Evolutionary conservation across 2,329 filamentous ascomycete species (phyloP), one percentile per base, ranked within the genome.

Genomic region (Gaeumannomyces sp.): DNA sequence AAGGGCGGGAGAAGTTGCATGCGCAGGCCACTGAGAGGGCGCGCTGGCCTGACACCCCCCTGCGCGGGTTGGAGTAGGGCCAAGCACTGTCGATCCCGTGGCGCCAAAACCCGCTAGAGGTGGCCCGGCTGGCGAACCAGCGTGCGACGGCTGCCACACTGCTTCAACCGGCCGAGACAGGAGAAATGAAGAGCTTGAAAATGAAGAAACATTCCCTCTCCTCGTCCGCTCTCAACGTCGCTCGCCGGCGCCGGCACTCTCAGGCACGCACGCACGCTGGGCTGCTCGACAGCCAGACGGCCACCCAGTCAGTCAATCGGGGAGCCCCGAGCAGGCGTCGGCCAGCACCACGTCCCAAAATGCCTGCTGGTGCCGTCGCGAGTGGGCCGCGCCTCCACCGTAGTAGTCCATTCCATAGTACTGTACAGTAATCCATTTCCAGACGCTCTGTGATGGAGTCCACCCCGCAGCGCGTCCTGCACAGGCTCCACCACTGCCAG

Each of bases 1-100:
- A 63, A 63, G 61, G 50, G 56, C 61, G 61, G 61, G 61, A 63
- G 61, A 63, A 63, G 61, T 31, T 8, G 57, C 4, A 59, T 27
- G n/a, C n/a, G 57, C 25, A 19, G 25, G 3, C 57, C 57, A 59
- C 1, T 53, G 19, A 25, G 45, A 25, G 19, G 45, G 19, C 45
- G 45, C 19, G 45, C 45, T 22, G 45, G 10, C 19, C 45, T 53
- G 45, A 53, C 45, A 53, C 45, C 45, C 19, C 45, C 45, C 59
- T 31, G 31, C n/a, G 29, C n/a, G 22, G 59, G 31, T 22, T 61
- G 59, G 25, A 45, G 59, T 33, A 62, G 28, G 22, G 45, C 45
- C 45, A 53, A 53, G 45, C 22, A 53, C 45, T n/a, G 45, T n/a
- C 45, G 45, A 53, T 53, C 45, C 45, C n/a, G 45, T 53, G 45